Base-by-base conservation (phyloP, 352 stramenopile genomes). In the Pythium apleroticum region DNA sequence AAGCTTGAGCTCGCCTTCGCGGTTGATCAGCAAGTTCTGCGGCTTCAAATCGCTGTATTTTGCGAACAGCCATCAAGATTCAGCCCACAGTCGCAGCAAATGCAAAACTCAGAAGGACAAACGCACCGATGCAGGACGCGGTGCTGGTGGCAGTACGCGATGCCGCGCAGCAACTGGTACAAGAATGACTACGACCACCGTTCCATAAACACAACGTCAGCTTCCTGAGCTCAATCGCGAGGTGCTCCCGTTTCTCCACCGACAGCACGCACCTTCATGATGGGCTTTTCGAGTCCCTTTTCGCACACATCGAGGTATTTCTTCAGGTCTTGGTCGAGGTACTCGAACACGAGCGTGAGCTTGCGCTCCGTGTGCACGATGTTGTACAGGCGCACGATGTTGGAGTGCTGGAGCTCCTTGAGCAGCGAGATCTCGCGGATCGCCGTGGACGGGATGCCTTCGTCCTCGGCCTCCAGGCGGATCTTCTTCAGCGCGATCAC, bases 401-500 rank as follows among this genome's bases (percentile, higher is more conserved):
- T 99, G 67, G 93, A 86, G 76, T 99, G 98, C 68, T 97, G 89
- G 27, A 99, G 81, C 67, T 98, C 92, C 61, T 99, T 94, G 22
- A 99, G 84, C 49, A 99, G 85, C 69, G 95, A 98, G 71, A 99
- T 99, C 81, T 99, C 98, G 63, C 98, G 91, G 63, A 99, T 96
- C 31, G 98, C 97, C 25, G 97, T 99, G 63, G 98, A 97, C 33
- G 98, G 97, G 68, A 99, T 99, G 57, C 98, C 98, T 60, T 98
- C 95, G 73, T 99, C 97, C 58, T 97, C 90, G 48, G 97, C 97
- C 75, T 99, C 98, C 35, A 99, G 86, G n/a, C 97, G 84, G 66
- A 99, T 99, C 81, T 99, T 99, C 84, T 99, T 99, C 48, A 99
- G 81, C 31, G 98, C 98, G 65, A 99, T 96, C 52, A 99, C 98